Evolutionary conservation across 495 filamentous ascomycete species (phyloP), one percentile per base, ranked within the genome.

Genomic region (Annulohypoxylon maeteangense): DNA sequence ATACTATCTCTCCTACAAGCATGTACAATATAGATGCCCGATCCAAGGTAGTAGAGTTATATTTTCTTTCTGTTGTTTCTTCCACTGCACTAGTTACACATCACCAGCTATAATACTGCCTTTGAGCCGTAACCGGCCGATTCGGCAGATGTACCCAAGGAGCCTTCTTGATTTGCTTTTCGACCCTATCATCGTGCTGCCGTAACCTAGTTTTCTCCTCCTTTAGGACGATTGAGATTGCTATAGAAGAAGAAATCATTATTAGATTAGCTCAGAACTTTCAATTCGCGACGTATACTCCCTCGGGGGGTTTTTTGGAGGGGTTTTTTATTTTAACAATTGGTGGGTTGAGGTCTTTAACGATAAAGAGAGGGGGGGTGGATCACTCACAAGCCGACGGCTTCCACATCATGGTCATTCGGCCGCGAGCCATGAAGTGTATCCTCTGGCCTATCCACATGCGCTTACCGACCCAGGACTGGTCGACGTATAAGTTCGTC

Each of bases 401-500:
- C 70, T 86, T 83, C 47, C 81, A 81, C 76, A 93, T 78, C 2
- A 81, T 71, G 75, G 91, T 81, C 14, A 90, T 85, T 51, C 81
- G 77, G 11, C 93, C 93, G 65, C 91, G 83, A 0, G 92, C 92
- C 62, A 92, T 87, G 76, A 89, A 89, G 64, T 91, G 89, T 3
- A 82, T 74, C 4, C 80, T 80, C 20, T 44, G 66, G 1, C 81
- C 86, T 74, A 89, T 90, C 25, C 20, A 61, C 0, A 82, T 78
- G 1, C 94, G 92, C 65, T 90, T 90, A 65, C 90, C 91, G 22
- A 97, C 93, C 94, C 94, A 99, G 7, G 94, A 92, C 81, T 98
- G 87, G 61, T 90, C 88, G 66, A 99, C 86, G 79, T 97, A 99
- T 64, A 98, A 90, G 45, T 82, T 82, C 31, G 90, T 90, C 14